A percentile compares a stretch with the other conserved stretches of the same genome.
phyloP scores from a whole-genome alignment of 2,329 filamentous ascomycete species.

The Hypoxylon sp. region DNA sequence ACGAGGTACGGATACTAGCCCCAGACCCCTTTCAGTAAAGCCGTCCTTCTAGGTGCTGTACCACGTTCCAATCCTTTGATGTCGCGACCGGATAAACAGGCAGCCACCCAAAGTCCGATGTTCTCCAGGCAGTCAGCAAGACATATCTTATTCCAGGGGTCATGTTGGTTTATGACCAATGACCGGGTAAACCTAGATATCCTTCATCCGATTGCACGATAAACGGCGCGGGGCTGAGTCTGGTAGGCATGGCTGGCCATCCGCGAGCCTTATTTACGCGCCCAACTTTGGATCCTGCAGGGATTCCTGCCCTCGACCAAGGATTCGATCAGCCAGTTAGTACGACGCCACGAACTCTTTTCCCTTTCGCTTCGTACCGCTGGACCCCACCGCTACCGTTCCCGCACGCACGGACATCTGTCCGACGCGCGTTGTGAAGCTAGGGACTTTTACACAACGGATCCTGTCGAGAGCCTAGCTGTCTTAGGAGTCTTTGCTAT shows the following conservation, averaged over 20 bases:
- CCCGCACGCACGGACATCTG: conserved; percentile 44
- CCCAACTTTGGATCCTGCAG: conserved; percentile 59
- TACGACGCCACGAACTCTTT: conserved; percentile 50
- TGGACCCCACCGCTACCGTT: conserved; percentile 42
- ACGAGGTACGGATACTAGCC: conserved; percentile 27
- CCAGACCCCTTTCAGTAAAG: conserved; percentile 35
- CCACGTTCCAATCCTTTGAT: conserved; percentile 35
- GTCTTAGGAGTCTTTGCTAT: conserved; percentile 40
- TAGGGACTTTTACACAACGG: conserved; percentile 40
- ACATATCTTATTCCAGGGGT: conserved; percentile 41
- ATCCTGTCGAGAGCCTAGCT: conserved; percentile 31
- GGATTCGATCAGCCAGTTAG: conserved; percentile 46
- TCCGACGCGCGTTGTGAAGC: conserved; percentile 38
- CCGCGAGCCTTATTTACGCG: conserved; percentile 68
- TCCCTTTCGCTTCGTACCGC: conserved; percentile 47
- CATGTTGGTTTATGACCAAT: conserved; percentile 58
- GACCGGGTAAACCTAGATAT: conserved; percentile 53
- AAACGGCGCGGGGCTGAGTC: conserved; percentile 57
- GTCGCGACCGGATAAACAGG: conserved; percentile 40
- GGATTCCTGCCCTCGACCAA: conserved; percentile 54
- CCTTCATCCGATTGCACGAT: conserved; percentile 65
- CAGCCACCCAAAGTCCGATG: conserved; percentile 36
- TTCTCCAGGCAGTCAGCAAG: conserved; percentile 34
- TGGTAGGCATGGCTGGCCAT: conserved; percentile 58
- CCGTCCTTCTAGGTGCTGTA: conserved; percentile 30